Evolutionary conservation across 192 early-diverging fungal species (phyloP).

Genomic region (Paraglomus brasilianum): DNA sequence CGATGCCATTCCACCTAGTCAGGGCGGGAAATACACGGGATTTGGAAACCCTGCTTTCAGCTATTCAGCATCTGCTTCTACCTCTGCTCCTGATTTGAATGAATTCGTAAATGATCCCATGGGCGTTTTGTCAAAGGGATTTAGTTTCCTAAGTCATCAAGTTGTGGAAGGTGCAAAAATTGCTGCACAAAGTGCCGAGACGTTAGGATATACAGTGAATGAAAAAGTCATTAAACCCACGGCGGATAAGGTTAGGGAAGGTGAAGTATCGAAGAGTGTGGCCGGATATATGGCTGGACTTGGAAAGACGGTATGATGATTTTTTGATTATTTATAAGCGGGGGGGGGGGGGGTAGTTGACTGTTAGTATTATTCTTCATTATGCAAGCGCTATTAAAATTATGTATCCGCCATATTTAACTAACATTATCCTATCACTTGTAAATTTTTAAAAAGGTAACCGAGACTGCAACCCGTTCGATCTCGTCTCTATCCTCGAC

Average conservation of each 20-base stretch:
- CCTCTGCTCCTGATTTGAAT: slow-evolving; percentile 42
- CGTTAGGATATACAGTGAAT: slow-evolving; percentile 49
- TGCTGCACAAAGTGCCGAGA: slow-evolving; percentile 47
- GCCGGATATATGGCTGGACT: slow-evolving; percentile 60
- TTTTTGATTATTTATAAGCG: neutral
- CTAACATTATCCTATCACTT: neutral
- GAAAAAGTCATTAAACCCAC: slow-evolving; percentile 68
- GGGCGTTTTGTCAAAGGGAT: slow-evolving; percentile 65
- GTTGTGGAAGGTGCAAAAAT: slow-evolving; percentile 56
- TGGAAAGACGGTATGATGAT: slow-evolving; percentile 46
- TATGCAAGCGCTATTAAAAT: neutral
- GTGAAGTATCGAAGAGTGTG: slow-evolving; percentile 62
- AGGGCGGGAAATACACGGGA: slow-evolving; percentile 75
- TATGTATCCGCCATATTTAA: too few species aligned
- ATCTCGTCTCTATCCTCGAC: slow-evolving; percentile 36
- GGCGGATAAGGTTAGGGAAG: slow-evolving; percentile 59
- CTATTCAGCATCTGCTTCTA: slow-evolving; percentile 34
- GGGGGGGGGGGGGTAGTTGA: neutral
- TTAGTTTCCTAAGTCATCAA: slow-evolving; percentile 60
- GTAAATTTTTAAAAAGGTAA: slow-evolving; percentile 31
- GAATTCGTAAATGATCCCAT: slow-evolving; percentile 69
- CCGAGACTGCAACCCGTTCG: slow-evolving; percentile 38
- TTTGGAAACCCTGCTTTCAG: slow-evolving; percentile 62
- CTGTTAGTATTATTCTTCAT: too few species aligned
- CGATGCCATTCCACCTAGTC: slow-evolving; percentile 67